Base-by-base conservation (phyloP, 2,329 filamentous ascomycete species). In the Paecilomyces variotii region DNA sequence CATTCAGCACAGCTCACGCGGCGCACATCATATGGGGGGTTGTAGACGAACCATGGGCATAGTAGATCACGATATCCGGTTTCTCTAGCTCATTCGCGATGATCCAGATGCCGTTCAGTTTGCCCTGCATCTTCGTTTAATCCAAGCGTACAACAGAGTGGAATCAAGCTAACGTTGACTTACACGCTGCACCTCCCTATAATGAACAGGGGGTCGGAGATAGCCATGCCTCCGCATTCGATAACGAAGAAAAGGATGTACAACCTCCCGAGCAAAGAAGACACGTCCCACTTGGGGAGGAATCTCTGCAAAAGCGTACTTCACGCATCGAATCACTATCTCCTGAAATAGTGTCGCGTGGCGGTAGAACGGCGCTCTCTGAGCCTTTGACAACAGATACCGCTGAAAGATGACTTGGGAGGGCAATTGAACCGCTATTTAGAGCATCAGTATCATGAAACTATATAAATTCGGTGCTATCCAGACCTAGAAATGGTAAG, bases 31-130 rank as follows among this genome's bases (percentile, higher is more conserved):
- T 52, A 49, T 56, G 49, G 2, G 35, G 6, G 34, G 53, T 14
- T 30, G 32, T 28, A 30, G 11, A 63, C 79, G 64, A 75, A 87
- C 88, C 90, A 70, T 95, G 90, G 49, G 84, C 83, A 70, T 94
- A 94, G 70, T 91, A 93, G 1, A 95, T 74, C n/a, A 91, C 85
- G 57, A 94, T 77, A 69, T 94, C 90, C 0, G 89, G 87, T 57
- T 82, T 78, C 54, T 79, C 74, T 45, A 80, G 77, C 14, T 82
- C 80, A 64, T 90, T 81, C 52, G 82, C 75, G 50, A 82, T 82
- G 54, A 91, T 83, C 86, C 88, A 93, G 3, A 93, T 74, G 2
- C 90, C 90, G 59, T 79, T 79, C 59, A 86, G 81, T 53, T 74
- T 75, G 56, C 76, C 70, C 77, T 80, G 56, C 4, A 28, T 28